These are phyloP conservation scores for Tuber borchii DNA, from an alignment of 495 filamentous ascomycete species.

Conservation along the genomic window DNA sequence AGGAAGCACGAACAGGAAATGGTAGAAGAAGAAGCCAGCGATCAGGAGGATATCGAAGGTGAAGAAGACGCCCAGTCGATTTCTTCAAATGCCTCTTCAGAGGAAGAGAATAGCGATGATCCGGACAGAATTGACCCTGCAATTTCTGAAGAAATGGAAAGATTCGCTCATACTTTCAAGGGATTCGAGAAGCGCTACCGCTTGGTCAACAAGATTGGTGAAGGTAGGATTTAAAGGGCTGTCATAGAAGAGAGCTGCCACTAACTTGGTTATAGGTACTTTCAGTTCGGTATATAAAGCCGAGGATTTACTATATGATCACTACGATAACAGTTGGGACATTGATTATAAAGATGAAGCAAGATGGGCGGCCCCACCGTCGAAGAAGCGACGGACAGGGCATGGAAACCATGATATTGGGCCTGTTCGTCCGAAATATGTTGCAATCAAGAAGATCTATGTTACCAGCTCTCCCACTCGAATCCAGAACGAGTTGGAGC, in stretches of 20 bases:
- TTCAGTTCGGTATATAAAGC: constrained; percentile 99
- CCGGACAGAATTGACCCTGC: constrained; percentile 60
- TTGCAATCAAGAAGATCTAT: constrained; percentile 98
- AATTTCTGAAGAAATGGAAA: constrained; percentile 78
- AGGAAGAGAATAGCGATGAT: constrained; percentile 50
- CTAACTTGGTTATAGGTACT: constrained; percentile 46
- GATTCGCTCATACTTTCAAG: constrained; percentile 70
- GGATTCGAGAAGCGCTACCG: constrained; percentile 78
- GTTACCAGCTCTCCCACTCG: constrained; percentile 88
- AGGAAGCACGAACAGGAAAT: constrained; percentile 40
- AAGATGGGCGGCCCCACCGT: constrained; percentile 49
- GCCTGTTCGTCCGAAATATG: constrained; percentile 59
- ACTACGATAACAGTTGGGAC: constrained; percentile 84
- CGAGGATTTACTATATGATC: constrained; percentile 83
- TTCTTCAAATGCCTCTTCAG: constrained; percentile 47
- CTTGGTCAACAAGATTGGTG: constrained; percentile 91
- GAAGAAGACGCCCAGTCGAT: constrained; percentile 47
- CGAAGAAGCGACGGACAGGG: constrained; percentile 34
- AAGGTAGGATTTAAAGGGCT: constrained; percentile 54
- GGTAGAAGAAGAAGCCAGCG: constrained; percentile 43
- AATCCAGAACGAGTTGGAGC: constrained; percentile 93
- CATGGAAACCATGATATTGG: constrained; percentile 31
- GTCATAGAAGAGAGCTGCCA: neutral
- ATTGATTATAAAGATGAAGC: constrained; percentile 56
- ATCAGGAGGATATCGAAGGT: constrained; percentile 46